Evolutionary conservation across 2,329 filamentous ascomycete genomes (phyloP).

Genomic region (Aspergillus spinulosporus): DNA sequence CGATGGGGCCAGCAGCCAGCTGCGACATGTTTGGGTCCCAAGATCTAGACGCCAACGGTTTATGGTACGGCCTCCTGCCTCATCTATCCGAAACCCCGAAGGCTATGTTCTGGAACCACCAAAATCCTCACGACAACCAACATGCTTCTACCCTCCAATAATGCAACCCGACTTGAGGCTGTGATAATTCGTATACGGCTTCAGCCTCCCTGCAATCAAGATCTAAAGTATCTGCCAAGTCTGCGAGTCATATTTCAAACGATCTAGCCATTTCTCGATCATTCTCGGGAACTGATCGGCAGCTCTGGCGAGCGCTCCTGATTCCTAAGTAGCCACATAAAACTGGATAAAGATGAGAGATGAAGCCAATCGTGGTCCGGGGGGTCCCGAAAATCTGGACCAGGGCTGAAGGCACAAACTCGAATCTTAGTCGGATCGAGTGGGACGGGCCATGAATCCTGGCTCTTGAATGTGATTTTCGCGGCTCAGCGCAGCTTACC

Average conservation of each 20-base stretch:
- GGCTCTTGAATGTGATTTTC: not conserved
- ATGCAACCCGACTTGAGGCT: not conserved
- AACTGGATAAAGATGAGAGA: not conserved
- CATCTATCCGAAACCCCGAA: slow-evolving; percentile 24
- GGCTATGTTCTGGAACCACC: slow-evolving; percentile 9
- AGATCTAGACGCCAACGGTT: slow-evolving; percentile 23
- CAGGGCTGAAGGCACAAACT: not conserved
- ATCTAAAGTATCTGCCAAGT: not conserved
- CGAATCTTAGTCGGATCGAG: slow-evolving; percentile 5
- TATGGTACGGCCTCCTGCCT: slow-evolving; percentile 13
- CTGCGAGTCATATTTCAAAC: slow-evolving; percentile 13
- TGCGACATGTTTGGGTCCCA: slow-evolving; percentile 20
- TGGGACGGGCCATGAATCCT: slow-evolving; percentile 3
- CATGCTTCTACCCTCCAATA: slow-evolving; percentile 1
- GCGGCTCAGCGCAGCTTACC: not conserved
- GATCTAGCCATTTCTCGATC: slow-evolving; percentile 4
- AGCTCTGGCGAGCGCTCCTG: not conserved
- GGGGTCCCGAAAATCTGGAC: slow-evolving; percentile 14
- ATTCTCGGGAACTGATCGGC: slow-evolving; percentile 11
- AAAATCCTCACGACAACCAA: not conserved
- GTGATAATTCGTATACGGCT: slow-evolving; percentile 14
- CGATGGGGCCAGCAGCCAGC: slow-evolving; percentile 9
- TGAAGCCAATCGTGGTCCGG: not conserved
- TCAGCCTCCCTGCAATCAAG: slow-evolving; percentile 21
- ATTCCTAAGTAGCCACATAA: not conserved